Base-by-base conservation (phyloP, 352 stramenopile genomes). In the Pythium brassicae region DNA sequence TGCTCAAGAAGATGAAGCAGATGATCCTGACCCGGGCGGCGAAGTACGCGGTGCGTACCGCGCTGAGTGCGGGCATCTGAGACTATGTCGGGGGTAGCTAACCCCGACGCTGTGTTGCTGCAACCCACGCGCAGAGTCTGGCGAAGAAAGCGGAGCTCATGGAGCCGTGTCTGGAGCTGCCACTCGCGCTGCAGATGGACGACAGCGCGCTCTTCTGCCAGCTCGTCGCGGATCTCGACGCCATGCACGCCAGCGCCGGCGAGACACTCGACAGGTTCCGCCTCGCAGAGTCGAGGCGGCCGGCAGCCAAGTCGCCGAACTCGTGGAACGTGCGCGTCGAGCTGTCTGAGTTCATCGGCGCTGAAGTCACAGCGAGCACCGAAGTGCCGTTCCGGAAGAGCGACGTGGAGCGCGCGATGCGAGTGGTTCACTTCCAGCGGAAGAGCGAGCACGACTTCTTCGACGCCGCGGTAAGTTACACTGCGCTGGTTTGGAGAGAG, bases 331-430 rank as follows among this genome's bases (percentile, higher is more conserved):
- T 55, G 23, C 50, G 35, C 22, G 6, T 34, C 4, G 35, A 47
- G 22, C 27, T 55, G 50, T 23, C 35, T 0, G 22, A 37, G 12
- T 55, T 55, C 22, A 22, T n/a, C 3, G 35, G 40, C 2, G 8
- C 44, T 12, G 17, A 47, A 4, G 17, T 44, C 17, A 37, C 35
- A 25, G 23, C 35, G 50, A 55, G 39, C 37, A 22, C 37, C 7
- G 50, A 55, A 34, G 6, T 55, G 35, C 50, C 50, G n/a, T 47
- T 55, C 26, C n/a, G 15, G 7, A 47, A 23, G 22, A 27, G 11
- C 15, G 22, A 55, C 12, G 50, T 55, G 6, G 50, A 47, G 22
- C 29, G 26, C 14, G 35, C 35, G 22, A 35, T 47, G 50, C 23
- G 50, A 1, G 15, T 26, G 15, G 20, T 55, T 23, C 17, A 22